Base-by-base conservation (phyloP, 2,329 filamentous ascomycete species). In the Aspergillus transmontanensis region DNA sequence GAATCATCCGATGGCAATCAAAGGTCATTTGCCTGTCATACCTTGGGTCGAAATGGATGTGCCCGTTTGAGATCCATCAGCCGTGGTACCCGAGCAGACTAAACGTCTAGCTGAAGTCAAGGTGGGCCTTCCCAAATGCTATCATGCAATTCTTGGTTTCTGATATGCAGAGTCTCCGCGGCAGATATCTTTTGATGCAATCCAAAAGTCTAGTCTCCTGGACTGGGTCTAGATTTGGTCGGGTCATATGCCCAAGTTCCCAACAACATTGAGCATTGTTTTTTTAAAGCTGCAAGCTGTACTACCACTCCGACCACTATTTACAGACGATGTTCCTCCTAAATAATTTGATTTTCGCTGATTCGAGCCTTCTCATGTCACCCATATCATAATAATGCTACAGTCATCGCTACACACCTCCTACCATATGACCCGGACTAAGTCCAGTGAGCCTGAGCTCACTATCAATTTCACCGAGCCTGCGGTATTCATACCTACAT, bases 401-500 rank as follows among this genome's bases (percentile, higher is more conserved):
- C 60, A 54, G 26, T 53, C 39, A 6, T 57, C 51, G 34, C 50
- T 60, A 30, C 36, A 56, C 28, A 28, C 56, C n/a, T 19, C 60
- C 12, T 30, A 50, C n/a, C 16, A 46, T 23, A 60, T 50, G 50
- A 43, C 57, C 43, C 50, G 56, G 21, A 32, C 43, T 23, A 59
- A 36, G n/a, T 41, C 61, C 19, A 36, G 3, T 36, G 61, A 63
- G 26, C 34, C 59, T 28, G 58, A 41, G 14, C 56, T 67, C 39
- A 61, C 59, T 3, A 39, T 67, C 6, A 59, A 51, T 5, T 41
- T 63, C 26, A 63, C 63, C 16, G 65, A 67, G 30, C 65, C 65
- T 3, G 65, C 65, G 14, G 39, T 67, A 14, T 67, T 67, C 46
- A 60, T 65, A 7, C 65, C 65, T 28, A 61, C 60, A 9, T 59